Percentiles rank a stretch among this genome's conserved stretches.
phyloP scores from a whole-genome alignment of 257 asterid genomes.

The Forsythia suspensa region DNA sequence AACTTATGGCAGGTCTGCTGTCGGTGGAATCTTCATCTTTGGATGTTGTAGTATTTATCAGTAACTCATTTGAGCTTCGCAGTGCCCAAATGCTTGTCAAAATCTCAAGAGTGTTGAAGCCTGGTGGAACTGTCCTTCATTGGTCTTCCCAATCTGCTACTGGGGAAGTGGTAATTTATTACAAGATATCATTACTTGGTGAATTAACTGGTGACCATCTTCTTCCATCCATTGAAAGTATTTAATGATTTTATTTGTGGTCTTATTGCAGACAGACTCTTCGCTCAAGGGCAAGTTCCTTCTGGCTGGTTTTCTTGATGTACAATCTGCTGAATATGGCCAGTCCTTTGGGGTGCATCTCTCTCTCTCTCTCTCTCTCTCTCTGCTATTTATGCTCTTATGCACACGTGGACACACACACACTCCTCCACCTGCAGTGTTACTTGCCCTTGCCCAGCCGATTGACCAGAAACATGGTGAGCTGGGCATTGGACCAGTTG shows the following conservation, averaged over 20 bases:
- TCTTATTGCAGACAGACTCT: constrained; percentile 50
- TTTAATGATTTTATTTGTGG: constrained; percentile 16
- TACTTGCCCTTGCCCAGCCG: background rate
- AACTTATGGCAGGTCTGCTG: constrained; percentile 45
- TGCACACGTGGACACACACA: background rate
- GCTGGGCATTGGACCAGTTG: background rate
- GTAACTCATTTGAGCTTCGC: constrained; percentile 55
- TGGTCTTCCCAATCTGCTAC: constrained; percentile 39
- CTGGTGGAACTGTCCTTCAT: constrained; percentile 63
- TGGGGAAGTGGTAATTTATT: constrained; percentile 41
- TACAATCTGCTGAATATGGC: constrained; percentile 45
- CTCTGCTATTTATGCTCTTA: background rate
- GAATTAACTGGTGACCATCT: background rate
- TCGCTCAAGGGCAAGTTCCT: constrained; percentile 70
- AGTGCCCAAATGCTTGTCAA: constrained; percentile 51
- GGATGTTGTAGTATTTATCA: constrained; percentile 49
- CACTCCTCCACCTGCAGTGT: background rate
- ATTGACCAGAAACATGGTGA: background rate
- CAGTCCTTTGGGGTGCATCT: constrained; percentile 63
- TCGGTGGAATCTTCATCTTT: constrained; percentile 58
- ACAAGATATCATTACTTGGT: background rate
- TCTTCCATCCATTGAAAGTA: background rate
- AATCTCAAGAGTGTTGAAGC: constrained; percentile 62
- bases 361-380: background rate
- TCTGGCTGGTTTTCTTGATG: constrained; percentile 78